These are phyloP conservation scores for Exophiala phaeomuriformis DNA, from an alignment of 2,329 filamentous ascomycete genomes.

Conservation along the genomic window DNA sequence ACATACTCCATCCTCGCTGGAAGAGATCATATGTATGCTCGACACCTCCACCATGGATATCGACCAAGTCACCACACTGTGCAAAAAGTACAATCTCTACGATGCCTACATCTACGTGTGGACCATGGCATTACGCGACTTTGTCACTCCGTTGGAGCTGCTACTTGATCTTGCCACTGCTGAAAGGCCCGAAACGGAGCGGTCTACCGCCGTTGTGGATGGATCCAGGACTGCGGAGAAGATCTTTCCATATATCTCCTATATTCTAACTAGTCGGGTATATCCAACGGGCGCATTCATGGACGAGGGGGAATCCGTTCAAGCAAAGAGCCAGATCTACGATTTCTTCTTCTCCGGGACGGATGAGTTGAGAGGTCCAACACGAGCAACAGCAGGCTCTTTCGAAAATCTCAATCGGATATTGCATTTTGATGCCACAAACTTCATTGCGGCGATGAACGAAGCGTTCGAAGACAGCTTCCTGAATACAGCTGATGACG, in stretches of 20 bases:
- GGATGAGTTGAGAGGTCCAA: constrained; percentile 30
- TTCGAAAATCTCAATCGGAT: constrained; percentile 82
- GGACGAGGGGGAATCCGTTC: constrained; percentile 61
- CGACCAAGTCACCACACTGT: constrained; percentile 82
- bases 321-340: constrained; percentile 82
- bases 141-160: constrained; percentile 82
- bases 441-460: constrained; percentile 89
- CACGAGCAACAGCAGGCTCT: constrained; percentile 50
- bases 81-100: constrained; percentile 85
- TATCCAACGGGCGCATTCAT: constrained; percentile 80
- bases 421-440: constrained; percentile 80
- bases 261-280: constrained; percentile 77
- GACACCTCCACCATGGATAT: constrained; percentile 87
- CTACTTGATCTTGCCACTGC: constrained; percentile 38
- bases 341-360: constrained; percentile 88
- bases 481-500: constrained; percentile 51
- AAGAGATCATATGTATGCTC: constrained; percentile 91
- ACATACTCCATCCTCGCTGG: constrained; percentile 68
- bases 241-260: constrained; percentile 90
- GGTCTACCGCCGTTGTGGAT: constrained; percentile 2
- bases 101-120: constrained; percentile 95
- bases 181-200: background rate
- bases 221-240: constrained; percentile 59
- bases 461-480: constrained; percentile 96
- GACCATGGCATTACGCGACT: constrained; percentile 84